Base-by-base conservation (phyloP, 2,329 filamentous ascomycete species). In the Pyrenochaeta sp. region DNA sequence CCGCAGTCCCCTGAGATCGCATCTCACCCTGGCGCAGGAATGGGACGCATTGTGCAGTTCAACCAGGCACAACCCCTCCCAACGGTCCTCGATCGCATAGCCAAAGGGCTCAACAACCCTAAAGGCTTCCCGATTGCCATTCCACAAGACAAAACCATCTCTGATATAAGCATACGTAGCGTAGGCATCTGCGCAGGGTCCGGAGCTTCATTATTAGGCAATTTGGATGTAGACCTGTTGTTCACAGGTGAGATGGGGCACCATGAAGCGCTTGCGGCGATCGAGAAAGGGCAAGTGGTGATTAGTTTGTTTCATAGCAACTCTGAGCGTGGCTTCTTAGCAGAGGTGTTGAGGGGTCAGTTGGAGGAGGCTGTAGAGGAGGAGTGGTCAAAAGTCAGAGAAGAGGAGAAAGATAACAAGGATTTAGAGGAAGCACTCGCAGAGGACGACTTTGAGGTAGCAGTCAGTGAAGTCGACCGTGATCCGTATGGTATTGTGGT, bases 181-280 rank as follows among this genome's bases (percentile, higher is more conserved):
- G 87, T 97, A 9, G 93, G 90, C 4, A 90, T 97, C 32, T 98
- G 94, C 66, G 94, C 95, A 0, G 95, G 95, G 1, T 95, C 90
- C 6, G 95, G 95, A 0, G 90, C 88, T 1, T 86, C 88, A 33
- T 83, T 98, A 17, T 84, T 97, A 53, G 86, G 87, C 58, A 83
- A 83, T 35, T 80, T 87, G 7, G 77, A 82, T 36, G 91, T 92
- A 0, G 92, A 97, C 68, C 75, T 98, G 33, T 77, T 96, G 3
- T 90, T 99, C 64, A 98, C 92, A 0, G 95, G 95, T 1, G 95
- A 99, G 79, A 85, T 98, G 81, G 90, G 87, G 67, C 95, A 99
- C 73, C 95, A 99, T 73, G 92, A 95, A 60, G 92, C 94, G 2
- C 83, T 99, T 52, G 86, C 90, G 33, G 91, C 92, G 1, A 91